These are phyloP conservation scores for Rosa persica DNA, from an alignment of 306 rosid species.

Conservation along the genomic window DNA sequence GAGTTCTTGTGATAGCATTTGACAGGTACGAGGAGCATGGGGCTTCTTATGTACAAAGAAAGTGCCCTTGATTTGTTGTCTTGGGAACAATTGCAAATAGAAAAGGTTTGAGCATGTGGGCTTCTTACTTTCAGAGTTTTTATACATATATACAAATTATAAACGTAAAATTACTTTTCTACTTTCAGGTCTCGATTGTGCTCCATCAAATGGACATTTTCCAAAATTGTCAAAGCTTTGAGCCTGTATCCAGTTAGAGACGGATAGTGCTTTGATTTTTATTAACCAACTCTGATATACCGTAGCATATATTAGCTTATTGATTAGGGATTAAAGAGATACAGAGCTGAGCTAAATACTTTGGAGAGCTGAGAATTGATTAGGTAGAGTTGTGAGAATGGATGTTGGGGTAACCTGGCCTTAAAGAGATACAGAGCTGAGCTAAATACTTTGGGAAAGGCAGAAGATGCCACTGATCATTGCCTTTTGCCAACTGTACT, in stretches of 20 bases:
- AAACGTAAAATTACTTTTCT: background rate
- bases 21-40: constrained; percentile 98
- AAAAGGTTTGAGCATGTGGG: constrained; percentile 21
- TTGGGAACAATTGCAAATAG: constrained; percentile 1
- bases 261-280: background rate
- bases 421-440: too few species aligned
- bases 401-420: too few species aligned
- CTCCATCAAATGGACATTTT: constrained; percentile 3
- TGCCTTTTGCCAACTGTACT: too few species aligned
- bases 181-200: constrained; percentile 2
- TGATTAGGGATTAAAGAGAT: background rate
- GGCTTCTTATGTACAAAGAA: constrained; percentile 92
- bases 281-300: background rate
- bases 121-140: background rate
- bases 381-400: too few species aligned
- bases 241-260: background rate
- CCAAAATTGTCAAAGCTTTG: background rate
- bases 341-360: too few species aligned
- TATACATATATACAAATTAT: background rate
- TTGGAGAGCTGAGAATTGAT: too few species aligned
- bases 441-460: too few species aligned
- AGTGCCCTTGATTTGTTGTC: constrained; percentile 61
- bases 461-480: too few species aligned
- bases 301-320: background rate
- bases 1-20: constrained; percentile 8